Percentiles rank a stretch among this genome's conserved stretches.
These are phyloP conservation scores for Hanseniaspora sp. DNA, from an alignment of 1,139 yeast genomes.

Conservation along the genomic window DNA sequence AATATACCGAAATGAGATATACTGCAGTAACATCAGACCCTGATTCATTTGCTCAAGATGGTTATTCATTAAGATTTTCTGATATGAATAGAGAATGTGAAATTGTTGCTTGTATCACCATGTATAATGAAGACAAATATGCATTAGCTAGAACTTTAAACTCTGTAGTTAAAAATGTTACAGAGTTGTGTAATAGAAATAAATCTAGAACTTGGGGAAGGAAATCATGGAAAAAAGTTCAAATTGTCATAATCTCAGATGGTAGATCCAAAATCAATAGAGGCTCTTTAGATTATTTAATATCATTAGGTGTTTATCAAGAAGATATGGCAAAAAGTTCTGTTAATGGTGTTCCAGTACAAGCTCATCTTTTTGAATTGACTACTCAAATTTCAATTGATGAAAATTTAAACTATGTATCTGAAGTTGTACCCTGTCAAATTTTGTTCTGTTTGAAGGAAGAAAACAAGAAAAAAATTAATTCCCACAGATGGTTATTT, in stretches of 20 bases:
- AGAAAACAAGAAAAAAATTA: slow-evolving; percentile 76
- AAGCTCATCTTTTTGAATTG: slow-evolving; percentile 87
- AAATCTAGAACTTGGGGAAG: slow-evolving; percentile 86
- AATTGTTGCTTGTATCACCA: slow-evolving; percentile 77
- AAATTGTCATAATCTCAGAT: slow-evolving; percentile 80
- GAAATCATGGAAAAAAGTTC: slow-evolving; percentile 91
- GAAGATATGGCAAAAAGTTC: slow-evolving; percentile 91
- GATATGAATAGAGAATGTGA: slow-evolving; percentile 82
- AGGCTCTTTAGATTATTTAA: slow-evolving; percentile 70
- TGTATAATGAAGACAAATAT: slow-evolving; percentile 90
- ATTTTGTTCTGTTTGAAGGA: slow-evolving; percentile 83
- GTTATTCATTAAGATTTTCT: slow-evolving; percentile 75
- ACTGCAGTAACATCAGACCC: slow-evolving; percentile 90
- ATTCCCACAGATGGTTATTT: slow-evolving; percentile 91
- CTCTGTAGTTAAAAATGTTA: slow-evolving; percentile 81
- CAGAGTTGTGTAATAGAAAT: slow-evolving; percentile 70
- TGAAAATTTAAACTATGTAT: slow-evolving; percentile 69
- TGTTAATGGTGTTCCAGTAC: slow-evolving; percentile 80
- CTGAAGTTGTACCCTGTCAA: slow-evolving; percentile 85
- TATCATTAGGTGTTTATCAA: slow-evolving; percentile 92
- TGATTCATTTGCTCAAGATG: slow-evolving; percentile 64
- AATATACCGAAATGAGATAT: slow-evolving; percentile 86
- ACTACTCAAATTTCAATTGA: slow-evolving; percentile 84
- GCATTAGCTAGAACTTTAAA: slow-evolving; percentile 87
- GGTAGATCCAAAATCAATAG: slow-evolving; percentile 81